phyloP scores from a whole-genome alignment of 352 stramenopile species.

The Globisporangium iwayamae region DNA sequence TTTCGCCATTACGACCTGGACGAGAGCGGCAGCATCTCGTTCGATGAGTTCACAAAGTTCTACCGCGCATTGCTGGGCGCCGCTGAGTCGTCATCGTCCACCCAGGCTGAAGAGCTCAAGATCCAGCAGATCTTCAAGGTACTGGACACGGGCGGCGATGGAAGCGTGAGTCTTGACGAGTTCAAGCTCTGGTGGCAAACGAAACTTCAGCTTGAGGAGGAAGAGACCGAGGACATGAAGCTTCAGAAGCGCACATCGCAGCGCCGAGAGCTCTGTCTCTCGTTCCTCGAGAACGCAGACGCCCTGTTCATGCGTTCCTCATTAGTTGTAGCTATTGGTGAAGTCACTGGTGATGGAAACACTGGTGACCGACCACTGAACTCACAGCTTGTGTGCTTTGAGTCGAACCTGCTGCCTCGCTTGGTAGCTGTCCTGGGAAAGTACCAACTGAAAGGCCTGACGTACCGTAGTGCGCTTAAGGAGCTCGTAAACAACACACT shows the following conservation, averaged over 20 bases:
- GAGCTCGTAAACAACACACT: conserved; percentile 31
- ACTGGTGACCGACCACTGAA: not conserved
- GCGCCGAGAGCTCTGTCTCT: conserved; percentile 22
- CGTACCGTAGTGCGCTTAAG: conserved; percentile 45
- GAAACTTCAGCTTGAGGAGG: conserved; percentile 53
- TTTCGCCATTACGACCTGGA: conserved; percentile 72
- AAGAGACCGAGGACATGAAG: conserved; percentile 37
- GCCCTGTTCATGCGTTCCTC: conserved; percentile 20
- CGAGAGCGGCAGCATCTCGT: conserved; percentile 55
- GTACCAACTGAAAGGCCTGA: conserved; percentile 49
- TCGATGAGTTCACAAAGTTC: conserved; percentile 52
- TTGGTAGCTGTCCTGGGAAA: conserved; percentile 45
- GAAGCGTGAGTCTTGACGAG: conserved; percentile 59
- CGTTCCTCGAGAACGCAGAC: conserved; percentile 45
- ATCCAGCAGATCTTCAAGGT: conserved; percentile 53
- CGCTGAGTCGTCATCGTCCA: conserved; percentile 2
- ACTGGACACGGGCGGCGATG: conserved; percentile 64
- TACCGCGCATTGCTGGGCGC: conserved; percentile 50
- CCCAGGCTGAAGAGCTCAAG: conserved; percentile 15
- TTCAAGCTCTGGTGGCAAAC: conserved; percentile 77
- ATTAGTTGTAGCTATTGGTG: not conserved
- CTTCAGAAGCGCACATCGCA: conserved; percentile 20
- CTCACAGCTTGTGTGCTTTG: conserved; percentile 28
- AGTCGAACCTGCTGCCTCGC: conserved; percentile 55
- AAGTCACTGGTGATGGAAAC: not conserved